Percentiles rank a stretch among this genome's conserved stretches.
These are phyloP conservation scores for Pestalotiopsis fici DNA, from an alignment of 2,329 filamentous ascomycete species.

Conservation along the genomic window DNA sequence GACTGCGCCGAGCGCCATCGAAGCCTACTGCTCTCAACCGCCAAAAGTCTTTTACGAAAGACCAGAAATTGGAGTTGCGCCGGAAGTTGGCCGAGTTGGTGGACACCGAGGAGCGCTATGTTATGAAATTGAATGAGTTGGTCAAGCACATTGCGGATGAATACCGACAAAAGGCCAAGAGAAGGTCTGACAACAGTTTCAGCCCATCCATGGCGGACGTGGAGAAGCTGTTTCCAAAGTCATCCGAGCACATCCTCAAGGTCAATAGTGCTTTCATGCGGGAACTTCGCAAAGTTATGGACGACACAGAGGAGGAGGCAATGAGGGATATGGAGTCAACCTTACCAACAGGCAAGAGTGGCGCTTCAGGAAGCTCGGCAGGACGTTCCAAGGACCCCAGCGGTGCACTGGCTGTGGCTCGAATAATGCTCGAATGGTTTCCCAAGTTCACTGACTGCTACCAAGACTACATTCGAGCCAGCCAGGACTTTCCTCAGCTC, in stretches of 20 bases:
- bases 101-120: constrained; percentile 92
- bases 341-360: constrained; percentile 44
- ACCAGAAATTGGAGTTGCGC: constrained; percentile 81
- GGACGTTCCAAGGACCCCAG: constrained; percentile 68
- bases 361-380: constrained; percentile 41
- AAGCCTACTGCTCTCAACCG: constrained; percentile 80
- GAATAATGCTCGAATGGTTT: constrained; percentile 86
- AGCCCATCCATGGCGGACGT: constrained; percentile 75
- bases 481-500: constrained; percentile 81
- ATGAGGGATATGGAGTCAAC: constrained; percentile 71
- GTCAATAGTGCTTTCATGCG: constrained; percentile 81
- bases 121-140: constrained; percentile 82
- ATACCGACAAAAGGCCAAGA: constrained; percentile 70
- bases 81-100: constrained; percentile 89
- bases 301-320: constrained; percentile 81
- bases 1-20: constrained; percentile 81
- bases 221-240: constrained; percentile 77
- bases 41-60: constrained; percentile 74
- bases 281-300: constrained; percentile 73
- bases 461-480: constrained; percentile 87
- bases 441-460: constrained; percentile 91
- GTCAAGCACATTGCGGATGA: constrained; percentile 80
- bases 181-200: constrained; percentile 58
- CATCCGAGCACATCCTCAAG: constrained; percentile 77
- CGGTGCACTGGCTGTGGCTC: constrained; percentile 77